Evolutionary conservation across 768 basidiomycete genomes (phyloP).

Genomic region (Boletus coccyginus): DNA sequence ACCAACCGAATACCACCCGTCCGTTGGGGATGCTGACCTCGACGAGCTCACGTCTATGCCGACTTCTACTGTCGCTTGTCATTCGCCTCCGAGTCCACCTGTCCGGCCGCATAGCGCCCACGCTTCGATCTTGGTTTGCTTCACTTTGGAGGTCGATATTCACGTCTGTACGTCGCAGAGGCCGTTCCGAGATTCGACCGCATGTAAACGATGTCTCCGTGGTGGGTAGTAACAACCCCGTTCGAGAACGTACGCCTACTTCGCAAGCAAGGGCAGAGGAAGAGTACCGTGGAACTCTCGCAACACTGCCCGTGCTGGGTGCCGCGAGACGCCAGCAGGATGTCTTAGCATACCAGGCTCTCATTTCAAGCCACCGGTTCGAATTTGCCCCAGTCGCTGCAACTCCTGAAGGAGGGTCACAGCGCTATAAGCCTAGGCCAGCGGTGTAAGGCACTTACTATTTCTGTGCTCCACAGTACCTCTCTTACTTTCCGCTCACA

Average conservation of each 20-base stretch:
- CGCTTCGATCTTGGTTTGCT: neutral
- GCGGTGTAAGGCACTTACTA: neutral
- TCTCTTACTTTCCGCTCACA: neutral
- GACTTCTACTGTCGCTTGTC: constrained; percentile 3
- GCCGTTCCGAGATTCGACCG: neutral
- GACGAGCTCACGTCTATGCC: neutral
- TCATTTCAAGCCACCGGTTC: neutral
- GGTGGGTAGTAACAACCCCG: neutral
- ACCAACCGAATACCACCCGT: no score
- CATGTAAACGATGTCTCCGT: neutral
- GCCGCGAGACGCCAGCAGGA: neutral
- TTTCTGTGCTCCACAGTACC: neutral
- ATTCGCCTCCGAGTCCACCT: neutral
- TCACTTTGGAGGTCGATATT: constrained; percentile 7
- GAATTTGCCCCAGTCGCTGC: neutral
- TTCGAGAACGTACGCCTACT: neutral
- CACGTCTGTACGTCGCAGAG: neutral
- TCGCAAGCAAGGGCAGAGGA: neutral
- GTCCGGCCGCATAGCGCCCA: neutral
- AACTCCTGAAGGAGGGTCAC: constrained; percentile 11
- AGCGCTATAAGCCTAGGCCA: constrained; percentile 5
- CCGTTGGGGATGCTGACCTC: neutral
- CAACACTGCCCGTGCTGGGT: neutral
- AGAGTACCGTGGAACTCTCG: neutral
- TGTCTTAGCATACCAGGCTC: neutral